These are phyloP conservation scores for Tylopilus orsonianus DNA, from an alignment of 1,284 basidiomycete genomes.

Conservation along the genomic window DNA sequence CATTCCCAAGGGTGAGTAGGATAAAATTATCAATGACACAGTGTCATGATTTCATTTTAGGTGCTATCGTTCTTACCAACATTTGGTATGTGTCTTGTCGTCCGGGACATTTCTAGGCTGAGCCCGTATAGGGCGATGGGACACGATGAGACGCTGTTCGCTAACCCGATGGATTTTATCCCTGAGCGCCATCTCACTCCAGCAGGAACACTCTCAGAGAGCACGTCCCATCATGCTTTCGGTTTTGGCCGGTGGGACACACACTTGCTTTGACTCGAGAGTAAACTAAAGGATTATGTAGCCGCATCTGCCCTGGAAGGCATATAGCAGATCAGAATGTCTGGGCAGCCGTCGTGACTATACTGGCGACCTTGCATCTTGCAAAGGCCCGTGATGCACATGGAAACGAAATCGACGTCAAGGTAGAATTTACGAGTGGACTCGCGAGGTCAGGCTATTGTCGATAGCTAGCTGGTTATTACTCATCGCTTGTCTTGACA, in stretches of 20 bases:
- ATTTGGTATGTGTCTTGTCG: slow-evolving; percentile 24
- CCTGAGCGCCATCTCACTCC: slow-evolving; percentile 30
- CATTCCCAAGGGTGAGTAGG: slow-evolving; percentile 30
- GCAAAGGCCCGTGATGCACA: slow-evolving; percentile 18
- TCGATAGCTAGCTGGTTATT: neutral
- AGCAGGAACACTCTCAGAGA: slow-evolving; percentile 13
- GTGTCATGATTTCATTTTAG: slow-evolving; percentile 10
- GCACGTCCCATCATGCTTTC: slow-evolving; percentile 7
- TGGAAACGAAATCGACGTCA: slow-evolving; percentile 26
- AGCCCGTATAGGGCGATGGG: slow-evolving; percentile 24
- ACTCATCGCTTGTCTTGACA: slow-evolving; percentile 6
- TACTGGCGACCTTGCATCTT: slow-evolving; percentile 24
- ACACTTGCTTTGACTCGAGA: neutral
- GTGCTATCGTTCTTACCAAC: slow-evolving; percentile 25
- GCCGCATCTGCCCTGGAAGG: slow-evolving; percentile 27
- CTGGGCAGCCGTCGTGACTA: slow-evolving; percentile 27
- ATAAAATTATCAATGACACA: neutral
- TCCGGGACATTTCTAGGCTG: neutral
- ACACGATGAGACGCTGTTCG: slow-evolving; percentile 24
- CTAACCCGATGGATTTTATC: slow-evolving; percentile 25
- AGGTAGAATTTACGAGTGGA: slow-evolving; percentile 27
- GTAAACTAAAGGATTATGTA: slow-evolving; percentile 6
- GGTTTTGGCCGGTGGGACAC: slow-evolving; percentile 30
- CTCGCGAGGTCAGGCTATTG: slow-evolving; percentile 15
- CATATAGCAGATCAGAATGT: slow-evolving; percentile 27